phyloP scores from a whole-genome alignment of 768 basidiomycete species.

The Chlorophyllum brunneum region DNA sequence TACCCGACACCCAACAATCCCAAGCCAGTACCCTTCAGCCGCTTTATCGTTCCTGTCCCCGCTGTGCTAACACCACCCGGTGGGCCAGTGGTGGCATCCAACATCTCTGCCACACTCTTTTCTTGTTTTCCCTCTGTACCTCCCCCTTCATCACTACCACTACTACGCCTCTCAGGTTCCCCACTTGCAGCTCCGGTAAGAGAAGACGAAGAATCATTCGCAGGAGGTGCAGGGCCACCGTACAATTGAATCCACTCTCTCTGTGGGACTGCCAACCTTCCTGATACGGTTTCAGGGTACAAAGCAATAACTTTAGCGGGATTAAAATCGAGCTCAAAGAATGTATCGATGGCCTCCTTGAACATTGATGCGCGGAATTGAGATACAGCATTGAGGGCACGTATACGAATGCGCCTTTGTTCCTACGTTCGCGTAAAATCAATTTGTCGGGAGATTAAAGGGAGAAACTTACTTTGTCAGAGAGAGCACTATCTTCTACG shows the following conservation, averaged over 20 bases:
- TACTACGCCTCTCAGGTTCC: constrained; percentile 5
- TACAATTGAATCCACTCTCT: constrained; percentile 80
- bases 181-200: constrained; percentile 10
- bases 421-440: constrained; percentile 34
- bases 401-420: constrained; percentile 53
- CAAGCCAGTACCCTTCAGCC: constrained; percentile 49
- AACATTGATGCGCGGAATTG: constrained; percentile 69
- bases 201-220: constrained; percentile 8
- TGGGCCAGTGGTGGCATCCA: constrained; percentile 21
- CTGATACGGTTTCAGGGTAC: constrained; percentile 79
- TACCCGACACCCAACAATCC: constrained; percentile 37
- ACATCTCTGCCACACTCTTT: constrained; percentile 24
- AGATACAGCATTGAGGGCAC: constrained; percentile 73
- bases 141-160: constrained; percentile 16
- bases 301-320: constrained; percentile 92
- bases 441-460: not conserved
- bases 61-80: not conserved
- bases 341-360: constrained; percentile 79
- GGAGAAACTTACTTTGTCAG: constrained; percentile 54
- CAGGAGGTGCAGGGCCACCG: constrained; percentile 58
- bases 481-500: constrained; percentile 52
- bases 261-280: constrained; percentile 64
- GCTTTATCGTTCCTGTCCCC: constrained; percentile 21
- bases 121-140: constrained; percentile 18
- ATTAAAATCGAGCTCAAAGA: constrained; percentile 85